These are phyloP conservation scores for Aspergillus felis DNA, from an alignment of 2,329 filamentous ascomycete species.

Conservation along the genomic window DNA sequence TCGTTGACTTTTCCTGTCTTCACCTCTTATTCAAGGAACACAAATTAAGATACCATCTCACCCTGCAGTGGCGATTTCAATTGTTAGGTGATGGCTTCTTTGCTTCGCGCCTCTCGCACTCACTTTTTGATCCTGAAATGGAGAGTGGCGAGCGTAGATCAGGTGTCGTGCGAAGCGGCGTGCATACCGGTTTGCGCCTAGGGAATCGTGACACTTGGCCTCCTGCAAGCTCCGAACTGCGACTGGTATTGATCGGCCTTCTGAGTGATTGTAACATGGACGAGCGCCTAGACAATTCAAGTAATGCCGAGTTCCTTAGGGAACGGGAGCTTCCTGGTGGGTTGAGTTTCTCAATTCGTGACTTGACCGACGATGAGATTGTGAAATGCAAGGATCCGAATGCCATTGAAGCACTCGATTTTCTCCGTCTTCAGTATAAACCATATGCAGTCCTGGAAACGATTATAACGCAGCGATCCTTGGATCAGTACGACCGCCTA, in stretches of 20 bases:
- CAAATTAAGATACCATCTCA: constrained; percentile 66
- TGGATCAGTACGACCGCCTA: constrained; percentile 79
- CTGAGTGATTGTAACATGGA: constrained; percentile 62
- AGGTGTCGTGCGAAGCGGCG: constrained; percentile 65
- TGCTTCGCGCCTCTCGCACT: constrained; percentile 71
- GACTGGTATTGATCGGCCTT: constrained; percentile 81
- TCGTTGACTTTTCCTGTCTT: constrained; percentile 75
- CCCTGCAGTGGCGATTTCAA: constrained; percentile 73
- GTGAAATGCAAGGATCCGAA: constrained; percentile 77
- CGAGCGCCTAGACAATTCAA: constrained; percentile 13
- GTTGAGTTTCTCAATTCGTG: constrained; percentile 78
- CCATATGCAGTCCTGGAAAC: constrained; percentile 66
- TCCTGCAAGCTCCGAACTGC: constrained; percentile 88
- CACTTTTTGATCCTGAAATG: constrained; percentile 79
- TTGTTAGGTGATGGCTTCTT: constrained; percentile 83
- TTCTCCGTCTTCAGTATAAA: constrained; percentile 81
- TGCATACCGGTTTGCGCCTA: constrained; percentile 75
- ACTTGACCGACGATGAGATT: constrained; percentile 73
- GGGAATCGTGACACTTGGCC: constrained; percentile 84
- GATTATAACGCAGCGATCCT: constrained; percentile 65
- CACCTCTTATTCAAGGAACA: constrained; percentile 72
- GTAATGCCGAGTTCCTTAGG: constrained; percentile 20
- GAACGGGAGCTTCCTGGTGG: constrained; percentile 58
- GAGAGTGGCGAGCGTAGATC: constrained; percentile 70
- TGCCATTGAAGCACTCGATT: constrained; percentile 85